Evolutionary conservation across 495 filamentous ascomycete species (phyloP).

Genomic region (Podospora australis): DNA sequence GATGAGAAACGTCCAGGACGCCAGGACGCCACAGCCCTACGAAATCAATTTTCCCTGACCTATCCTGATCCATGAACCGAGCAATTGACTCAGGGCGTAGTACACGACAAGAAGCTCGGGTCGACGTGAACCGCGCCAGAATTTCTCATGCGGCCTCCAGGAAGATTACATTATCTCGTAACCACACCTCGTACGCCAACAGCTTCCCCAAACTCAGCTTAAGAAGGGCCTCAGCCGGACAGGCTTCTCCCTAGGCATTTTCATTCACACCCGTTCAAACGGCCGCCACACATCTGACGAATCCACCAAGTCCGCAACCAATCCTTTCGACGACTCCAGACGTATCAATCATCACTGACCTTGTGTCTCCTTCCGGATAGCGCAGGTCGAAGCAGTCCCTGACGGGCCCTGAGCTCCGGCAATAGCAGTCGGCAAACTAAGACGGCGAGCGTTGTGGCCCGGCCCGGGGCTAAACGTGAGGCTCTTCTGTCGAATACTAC

Average conservation of each 20-base stretch:
- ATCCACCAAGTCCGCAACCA: neutral
- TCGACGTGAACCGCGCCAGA: slow-evolving; percentile 7
- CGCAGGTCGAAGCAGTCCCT: neutral
- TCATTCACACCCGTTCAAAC: slow-evolving; percentile 4
- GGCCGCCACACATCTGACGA: neutral
- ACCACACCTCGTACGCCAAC: neutral
- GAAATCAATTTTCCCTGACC: no score
- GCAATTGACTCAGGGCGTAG: slow-evolving; percentile 4
- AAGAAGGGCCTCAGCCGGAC: slow-evolving; percentile 11
- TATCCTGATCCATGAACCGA: slow-evolving; percentile 6
- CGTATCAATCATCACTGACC: neutral
- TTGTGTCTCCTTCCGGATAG: slow-evolving; percentile 1
- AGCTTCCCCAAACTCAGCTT: slow-evolving; percentile 5
- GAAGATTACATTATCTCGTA: neutral
- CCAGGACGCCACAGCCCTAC: neutral
- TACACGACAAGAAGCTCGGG: neutral
- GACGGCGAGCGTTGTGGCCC: neutral
- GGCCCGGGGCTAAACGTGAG: slow-evolving; percentile 1
- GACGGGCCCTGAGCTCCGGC: neutral
- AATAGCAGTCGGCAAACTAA: neutral
- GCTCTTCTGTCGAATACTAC: slow-evolving; percentile 1
- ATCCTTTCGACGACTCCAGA: neutral
- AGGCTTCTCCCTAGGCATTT: slow-evolving; percentile 12
- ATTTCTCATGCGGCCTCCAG: slow-evolving; percentile 10
- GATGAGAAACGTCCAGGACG: slow-evolving; percentile 2